These are phyloP conservation scores for Deuterostichococcus epilithicus DNA, from an alignment of 139 green algal species.

Conservation along the genomic window DNA sequence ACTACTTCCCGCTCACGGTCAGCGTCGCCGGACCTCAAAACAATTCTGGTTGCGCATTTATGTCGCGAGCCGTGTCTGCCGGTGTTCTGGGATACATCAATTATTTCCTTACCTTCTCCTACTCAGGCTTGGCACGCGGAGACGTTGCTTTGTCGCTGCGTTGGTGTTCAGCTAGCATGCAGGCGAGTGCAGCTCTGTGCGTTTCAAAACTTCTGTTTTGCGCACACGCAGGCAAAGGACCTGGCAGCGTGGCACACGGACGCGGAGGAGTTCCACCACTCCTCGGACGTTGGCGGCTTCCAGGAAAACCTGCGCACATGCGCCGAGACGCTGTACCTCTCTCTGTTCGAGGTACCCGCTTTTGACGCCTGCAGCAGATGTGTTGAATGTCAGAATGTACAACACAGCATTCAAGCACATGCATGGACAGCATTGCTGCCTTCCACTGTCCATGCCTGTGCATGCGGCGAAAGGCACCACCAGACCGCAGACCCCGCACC, in stretches of 20 bases:
- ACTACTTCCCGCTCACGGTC: slow-evolving; percentile 50
- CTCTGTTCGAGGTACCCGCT: slow-evolving; percentile 48
- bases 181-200: not conserved
- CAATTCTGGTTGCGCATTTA: too few relatives aligned
- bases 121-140: too few relatives aligned
- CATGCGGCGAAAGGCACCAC: too few relatives aligned
- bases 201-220: not conserved
- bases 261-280: slow-evolving; percentile 71
- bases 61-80: too few relatives aligned
- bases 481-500: too few relatives aligned
- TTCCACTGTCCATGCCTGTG: not conserved
- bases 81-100: too few relatives aligned
- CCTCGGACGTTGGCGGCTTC: slow-evolving; percentile 45
- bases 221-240: slow-evolving; percentile 38
- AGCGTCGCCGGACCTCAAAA: not conserved
- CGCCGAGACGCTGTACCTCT: slow-evolving; percentile 61
- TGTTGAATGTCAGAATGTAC: too few relatives aligned
- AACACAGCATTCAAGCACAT: not conserved
- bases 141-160: too few relatives aligned
- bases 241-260: slow-evolving; percentile 61
- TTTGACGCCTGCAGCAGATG: not conserved
- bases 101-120: too few relatives aligned
- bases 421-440: not conserved
- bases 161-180: too few relatives aligned
- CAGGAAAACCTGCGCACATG: slow-evolving; percentile 61